These are phyloP conservation scores for Coniochaeta sp. DNA, from an alignment of 2,329 filamentous ascomycete species.

Conservation along the genomic window DNA sequence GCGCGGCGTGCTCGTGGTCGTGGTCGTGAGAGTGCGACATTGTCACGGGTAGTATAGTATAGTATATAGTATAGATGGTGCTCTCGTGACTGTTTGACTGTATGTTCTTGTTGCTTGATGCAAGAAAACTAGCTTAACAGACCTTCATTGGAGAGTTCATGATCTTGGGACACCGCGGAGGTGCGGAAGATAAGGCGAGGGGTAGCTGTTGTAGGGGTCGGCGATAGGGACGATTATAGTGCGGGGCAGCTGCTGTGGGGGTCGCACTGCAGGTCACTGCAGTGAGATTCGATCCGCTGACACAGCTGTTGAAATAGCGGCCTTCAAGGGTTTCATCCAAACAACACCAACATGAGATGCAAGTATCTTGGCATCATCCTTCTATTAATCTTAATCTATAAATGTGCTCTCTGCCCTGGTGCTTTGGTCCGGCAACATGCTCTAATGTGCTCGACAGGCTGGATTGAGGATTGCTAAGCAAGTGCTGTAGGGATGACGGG, in stretches of 20 bases:
- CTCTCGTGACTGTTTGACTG: neutral
- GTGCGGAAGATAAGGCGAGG: conserved; percentile 1
- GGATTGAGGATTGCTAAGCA: neutral
- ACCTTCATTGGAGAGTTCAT: neutral
- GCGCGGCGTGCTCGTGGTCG: conserved; percentile 33
- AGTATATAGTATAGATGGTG: too few species aligned
- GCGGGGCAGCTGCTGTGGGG: neutral
- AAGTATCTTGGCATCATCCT: neutral
- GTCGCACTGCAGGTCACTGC: too few species aligned
- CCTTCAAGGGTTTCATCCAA: too few species aligned
- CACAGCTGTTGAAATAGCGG: too few species aligned
- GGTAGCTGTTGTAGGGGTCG: neutral
- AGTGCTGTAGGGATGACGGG: neutral
- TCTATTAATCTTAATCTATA: neutral
- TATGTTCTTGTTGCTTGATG: neutral
- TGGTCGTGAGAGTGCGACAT: conserved; percentile 47
- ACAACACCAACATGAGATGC: too few species aligned
- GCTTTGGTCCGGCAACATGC: neutral
- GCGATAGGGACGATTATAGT: neutral
- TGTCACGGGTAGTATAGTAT: too few species aligned
- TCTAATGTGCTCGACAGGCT: neutral
- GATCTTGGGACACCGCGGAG: too few species aligned
- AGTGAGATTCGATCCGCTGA: too few species aligned
- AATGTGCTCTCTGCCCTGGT: neutral
- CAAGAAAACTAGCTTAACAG: neutral